Evolutionary conservation across 306 rosid genomes (phyloP), one percentile per base, ranked within the genome.

Genomic region (Vicia villosa): DNA sequence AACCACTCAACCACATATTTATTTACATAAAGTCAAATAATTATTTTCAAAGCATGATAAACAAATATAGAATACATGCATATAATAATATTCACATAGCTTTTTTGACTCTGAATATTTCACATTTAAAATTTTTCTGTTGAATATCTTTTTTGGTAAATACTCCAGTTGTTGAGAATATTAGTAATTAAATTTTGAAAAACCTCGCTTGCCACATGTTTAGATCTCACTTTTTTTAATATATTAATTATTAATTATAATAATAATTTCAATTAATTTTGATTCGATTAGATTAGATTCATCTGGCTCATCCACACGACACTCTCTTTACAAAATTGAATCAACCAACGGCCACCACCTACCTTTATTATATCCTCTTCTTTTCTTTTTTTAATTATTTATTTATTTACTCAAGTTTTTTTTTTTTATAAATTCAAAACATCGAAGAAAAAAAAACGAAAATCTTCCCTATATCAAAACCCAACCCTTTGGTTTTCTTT

Each of bases 151-250:
- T 24, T 22, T 24, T 24, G 28, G 28, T 24, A 24, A 24, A n/a
- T n/a, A n/a, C n/a, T n/a, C n/a, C n/a, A n/a, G 28, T 24, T 24
- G 28, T 3, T 2, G 4, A 24, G 28, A 24, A 24, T 24, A 24
- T 24, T 40, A 12, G 45, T 40, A 8, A 20, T 40, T 54, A 17
- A 49, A 45, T 50, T 47, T 72, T 28, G 63, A 16, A 34, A 15
- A 16, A 3, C 75, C 74, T 63, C 9, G 41, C 36, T 56, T 73
- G 74, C 74, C 80, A 73, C 80, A 22, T 69, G 82, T 32, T 51
- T 30, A 26, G 61, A 54, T 43, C 38, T 4, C 63, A 36, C 28
- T 67, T 16, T 56, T 13, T 10, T 10, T 49, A n/a, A 12, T n/a
- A 12, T 8, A 8, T 10, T 37, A n/a, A n/a, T n/a, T n/a, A n/a